Percentiles rank a stretch among this genome's conserved stretches.
Evolutionary conservation across 495 filamentous ascomycete genomes (phyloP).

Genomic region (Xeromyces bisporus): DNA sequence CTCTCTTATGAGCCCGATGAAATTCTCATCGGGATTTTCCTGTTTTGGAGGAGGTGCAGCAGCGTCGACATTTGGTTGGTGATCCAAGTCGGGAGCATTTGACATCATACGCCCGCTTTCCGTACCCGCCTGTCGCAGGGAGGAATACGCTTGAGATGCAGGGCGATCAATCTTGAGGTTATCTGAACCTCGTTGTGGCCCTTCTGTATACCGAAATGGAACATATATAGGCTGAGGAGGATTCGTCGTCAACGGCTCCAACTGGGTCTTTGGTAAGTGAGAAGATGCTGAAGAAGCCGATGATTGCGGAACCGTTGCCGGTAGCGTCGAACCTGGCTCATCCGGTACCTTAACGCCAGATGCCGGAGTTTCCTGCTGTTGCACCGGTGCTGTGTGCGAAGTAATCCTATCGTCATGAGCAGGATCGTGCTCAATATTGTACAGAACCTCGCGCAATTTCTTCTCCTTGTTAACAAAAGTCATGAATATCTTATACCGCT

Average conservation of each 20-base stretch:
- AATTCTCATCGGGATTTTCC: conserved; percentile 24
- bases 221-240: conserved; percentile 31
- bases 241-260: conserved; percentile 20
- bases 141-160: conserved; percentile 31
- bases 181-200: conserved; percentile 29
- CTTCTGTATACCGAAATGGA: conserved; percentile 31
- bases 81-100: conserved; percentile 9
- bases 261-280: conserved; percentile 6
- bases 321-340: background rate
- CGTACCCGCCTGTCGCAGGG: conserved; percentile 25
- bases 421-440: conserved; percentile 28
- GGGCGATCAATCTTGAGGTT: conserved; percentile 21
- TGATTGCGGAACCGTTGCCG: conserved; percentile 6
- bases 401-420: conserved; percentile 7
- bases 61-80: conserved; percentile 7
- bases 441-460: conserved; percentile 34
- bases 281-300: conserved; percentile 12
- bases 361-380: conserved; percentile 4
- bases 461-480: conserved; percentile 34
- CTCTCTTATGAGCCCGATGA: conserved; percentile 29
- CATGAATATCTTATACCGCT: conserved; percentile 35
- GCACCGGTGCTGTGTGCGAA: conserved; percentile 3
- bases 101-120: conserved; percentile 29
- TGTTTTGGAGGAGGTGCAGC: conserved; percentile 6
- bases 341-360: background rate